Percentiles rank a stretch among this genome's conserved stretches.
Conservation (phyloP, 2,329 filamentous ascomycete species). For the Anthostomella pinea region DNA sequence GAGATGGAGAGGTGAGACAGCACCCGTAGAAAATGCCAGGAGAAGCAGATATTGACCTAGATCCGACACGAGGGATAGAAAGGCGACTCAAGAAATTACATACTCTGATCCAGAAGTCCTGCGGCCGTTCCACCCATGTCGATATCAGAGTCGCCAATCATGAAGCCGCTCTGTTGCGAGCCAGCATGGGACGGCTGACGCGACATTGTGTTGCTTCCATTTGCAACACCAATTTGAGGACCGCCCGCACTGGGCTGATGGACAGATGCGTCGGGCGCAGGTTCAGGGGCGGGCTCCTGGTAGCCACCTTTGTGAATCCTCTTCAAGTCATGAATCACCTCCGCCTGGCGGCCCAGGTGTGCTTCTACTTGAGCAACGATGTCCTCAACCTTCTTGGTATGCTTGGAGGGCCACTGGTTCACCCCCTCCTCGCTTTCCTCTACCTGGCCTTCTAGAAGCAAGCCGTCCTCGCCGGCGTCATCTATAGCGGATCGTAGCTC, state of each 20-base stretch:
- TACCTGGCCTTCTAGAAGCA: constrained; percentile 59
- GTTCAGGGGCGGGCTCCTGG: constrained; percentile 57
- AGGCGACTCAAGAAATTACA: too few species aligned
- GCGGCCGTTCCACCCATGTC: constrained; percentile 65
- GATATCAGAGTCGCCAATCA: constrained; percentile 59
- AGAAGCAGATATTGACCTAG: too few species aligned
- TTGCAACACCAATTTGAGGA: constrained; percentile 16
- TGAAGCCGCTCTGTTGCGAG: constrained; percentile 53
- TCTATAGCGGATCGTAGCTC: constrained; percentile 67
- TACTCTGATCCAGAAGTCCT: constrained; percentile 66
- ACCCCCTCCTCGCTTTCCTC: constrained; percentile 50
- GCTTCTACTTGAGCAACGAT: constrained; percentile 74
- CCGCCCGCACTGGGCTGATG: constrained; percentile 15
- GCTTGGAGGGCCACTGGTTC: constrained; percentile 37
- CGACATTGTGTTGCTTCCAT: constrained; percentile 39
- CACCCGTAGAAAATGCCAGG: too few species aligned
- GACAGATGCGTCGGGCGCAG: constrained; percentile 25
- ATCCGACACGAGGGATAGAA: too few species aligned
- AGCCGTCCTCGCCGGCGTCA: constrained; percentile 57
- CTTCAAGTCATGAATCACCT: constrained; percentile 60
- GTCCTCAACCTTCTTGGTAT: constrained; percentile 62
- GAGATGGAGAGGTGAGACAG: too few species aligned
- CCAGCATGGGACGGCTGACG: constrained; percentile 53
- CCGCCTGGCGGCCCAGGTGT: constrained; percentile 64
- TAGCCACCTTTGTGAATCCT: constrained; percentile 77